Conservation (phyloP, 2,329 filamentous ascomycete genomes). For the Diaporthe sp. region DNA sequence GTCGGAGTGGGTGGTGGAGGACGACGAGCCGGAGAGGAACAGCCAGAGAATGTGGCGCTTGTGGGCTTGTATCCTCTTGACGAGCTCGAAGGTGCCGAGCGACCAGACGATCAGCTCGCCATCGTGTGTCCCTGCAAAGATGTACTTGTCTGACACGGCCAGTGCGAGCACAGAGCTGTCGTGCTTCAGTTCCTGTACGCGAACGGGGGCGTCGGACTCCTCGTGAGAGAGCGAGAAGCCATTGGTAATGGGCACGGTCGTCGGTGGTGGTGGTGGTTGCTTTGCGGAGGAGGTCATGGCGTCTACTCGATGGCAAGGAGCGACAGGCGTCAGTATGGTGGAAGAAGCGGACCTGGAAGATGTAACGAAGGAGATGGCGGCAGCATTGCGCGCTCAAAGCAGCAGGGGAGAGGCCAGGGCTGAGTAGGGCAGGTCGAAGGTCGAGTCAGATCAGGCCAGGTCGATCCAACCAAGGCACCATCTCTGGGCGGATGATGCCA, state of each 20-base stretch:
- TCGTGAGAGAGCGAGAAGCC: slow-evolving; percentile 30
- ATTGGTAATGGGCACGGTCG: background rate
- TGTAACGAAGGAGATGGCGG: background rate
- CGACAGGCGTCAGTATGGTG: background rate
- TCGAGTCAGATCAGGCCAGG: background rate
- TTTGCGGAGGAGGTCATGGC: background rate
- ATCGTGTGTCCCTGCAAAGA: slow-evolving; percentile 93
- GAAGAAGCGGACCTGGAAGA: background rate
- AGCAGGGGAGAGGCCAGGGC: background rate
- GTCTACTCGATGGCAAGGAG: background rate
- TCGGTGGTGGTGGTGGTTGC: background rate
- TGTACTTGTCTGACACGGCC: slow-evolving; percentile 80
- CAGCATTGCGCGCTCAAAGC: background rate
- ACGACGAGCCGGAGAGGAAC: slow-evolving; percentile 79
- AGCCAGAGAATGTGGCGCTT: slow-evolving; percentile 90
- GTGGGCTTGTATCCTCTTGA: slow-evolving; percentile 85
- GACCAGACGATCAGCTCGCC: slow-evolving; percentile 95
- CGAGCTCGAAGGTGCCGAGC: slow-evolving; percentile 85
- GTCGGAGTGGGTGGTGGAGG: slow-evolving; percentile 37
- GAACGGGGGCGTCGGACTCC: slow-evolving; percentile 59
- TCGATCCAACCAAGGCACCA: background rate
- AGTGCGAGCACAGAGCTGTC: slow-evolving; percentile 85
- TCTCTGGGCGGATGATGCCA: background rate
- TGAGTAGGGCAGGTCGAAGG: background rate
- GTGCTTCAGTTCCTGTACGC: slow-evolving; percentile 80